Conservation (phyloP, 345 rosid genomes). For the Erucastrum elatum region DNA sequence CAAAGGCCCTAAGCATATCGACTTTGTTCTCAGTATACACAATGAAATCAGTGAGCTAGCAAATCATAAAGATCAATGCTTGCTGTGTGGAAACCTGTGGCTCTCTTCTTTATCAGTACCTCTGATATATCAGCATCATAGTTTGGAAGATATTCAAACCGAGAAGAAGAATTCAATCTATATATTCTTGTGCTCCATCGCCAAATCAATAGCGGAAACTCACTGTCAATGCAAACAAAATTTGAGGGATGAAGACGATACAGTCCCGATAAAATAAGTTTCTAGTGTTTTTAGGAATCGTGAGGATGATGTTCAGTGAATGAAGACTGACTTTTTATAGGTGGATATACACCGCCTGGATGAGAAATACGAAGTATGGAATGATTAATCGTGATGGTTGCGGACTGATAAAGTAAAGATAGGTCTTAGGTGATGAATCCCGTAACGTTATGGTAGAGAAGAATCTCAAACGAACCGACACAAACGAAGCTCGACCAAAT, state of each 20-base stretch:
- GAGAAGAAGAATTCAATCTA: background rate
- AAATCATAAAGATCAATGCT: conserved; percentile 5
- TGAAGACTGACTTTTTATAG: background rate
- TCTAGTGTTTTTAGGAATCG: background rate
- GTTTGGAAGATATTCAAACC: background rate
- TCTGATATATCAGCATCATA: no score
- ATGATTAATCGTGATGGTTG: background rate
- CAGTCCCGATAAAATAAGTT: no score
- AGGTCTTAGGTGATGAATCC: background rate
- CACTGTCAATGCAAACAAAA: no score
- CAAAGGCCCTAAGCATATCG: background rate
- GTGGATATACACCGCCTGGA: background rate
- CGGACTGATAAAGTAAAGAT: background rate
- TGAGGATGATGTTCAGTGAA: background rate
- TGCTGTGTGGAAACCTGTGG: no score
- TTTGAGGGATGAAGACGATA: no score
- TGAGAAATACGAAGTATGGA: background rate
- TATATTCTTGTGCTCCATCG: background rate
- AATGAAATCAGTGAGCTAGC: background rate
- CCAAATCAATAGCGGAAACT: background rate
- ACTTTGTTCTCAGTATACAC: background rate
- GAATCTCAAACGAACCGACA: background rate
- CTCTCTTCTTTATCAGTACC: no score
- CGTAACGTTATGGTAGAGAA: background rate
- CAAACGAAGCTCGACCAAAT: background rate